Evolutionary conservation across 495 filamentous ascomycete genomes (phyloP), one percentile per base, ranked within the genome.

Genomic region (Chaetomidium leptoderma): DNA sequence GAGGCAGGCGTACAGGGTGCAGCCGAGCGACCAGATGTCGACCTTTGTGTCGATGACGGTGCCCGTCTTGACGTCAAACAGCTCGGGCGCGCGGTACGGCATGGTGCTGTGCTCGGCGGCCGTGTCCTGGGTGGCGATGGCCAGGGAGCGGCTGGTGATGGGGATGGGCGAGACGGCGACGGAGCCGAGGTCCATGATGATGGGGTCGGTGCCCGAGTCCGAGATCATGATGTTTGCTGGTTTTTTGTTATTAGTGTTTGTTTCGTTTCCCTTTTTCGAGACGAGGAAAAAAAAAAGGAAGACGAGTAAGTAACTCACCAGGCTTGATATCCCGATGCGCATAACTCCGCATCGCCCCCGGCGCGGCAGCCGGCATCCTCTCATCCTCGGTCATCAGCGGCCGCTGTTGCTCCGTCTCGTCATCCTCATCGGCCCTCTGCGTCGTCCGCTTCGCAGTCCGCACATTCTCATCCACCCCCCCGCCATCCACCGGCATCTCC

Each of bases 121-220:
- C 17, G 82, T 88, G 63, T 98, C 93, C 72, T 98, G 93, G 13
- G 92, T 89, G 4, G 88, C 88, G 58, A 98, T 80, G 19, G 93
- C 93, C 9, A 95, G 81, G 3, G 91, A 92, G 21, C 95, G 88
- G 16, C 88, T 92, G 10, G 93, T 96, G 60, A 98, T 93, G n/a
- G 90, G 83, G 48, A 90, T 89, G 0, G 93, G 95, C 0, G 90
- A 90, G 3, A 88, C 89, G 30, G 91, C 86, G 30, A 98, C 76
- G 17, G 92, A 97, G 42, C 93, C 93, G 21, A 98, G 85, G 70
- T 98, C 93, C 95, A 98, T 98, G n/a, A 98, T 78, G 60, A 98
- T 92, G 9, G 93, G 95, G 26, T 85, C 86, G 53, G 82, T 80
- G 53, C 92, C 92, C 60, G 89, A 85, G 61, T 95, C 91, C 49